Base-by-base conservation (phyloP, 148 eudicot species). In the Linanthus parryae region DNA sequence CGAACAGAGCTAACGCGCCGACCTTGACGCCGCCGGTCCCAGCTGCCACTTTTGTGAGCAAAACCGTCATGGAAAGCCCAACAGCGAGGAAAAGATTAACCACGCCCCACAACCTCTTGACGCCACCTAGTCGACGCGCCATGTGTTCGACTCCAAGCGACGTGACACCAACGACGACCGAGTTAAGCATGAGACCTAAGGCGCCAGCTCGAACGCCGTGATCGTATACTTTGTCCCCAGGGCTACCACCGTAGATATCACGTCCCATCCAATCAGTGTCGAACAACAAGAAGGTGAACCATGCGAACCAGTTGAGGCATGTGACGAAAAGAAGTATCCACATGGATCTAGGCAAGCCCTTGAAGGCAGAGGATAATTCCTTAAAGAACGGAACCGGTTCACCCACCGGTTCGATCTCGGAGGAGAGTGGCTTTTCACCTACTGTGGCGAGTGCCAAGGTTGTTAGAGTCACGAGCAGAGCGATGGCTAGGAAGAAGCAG, bases 191-290 rank as follows among this genome's bases (percentile, higher is more conserved):
- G 37, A 91, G 56, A 0, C 96, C 98, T 39, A 91, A 11, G 23
- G 98, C 63, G 1, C 98, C 98, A 0, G 72, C 66, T 7, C 79
- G 57, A 0, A 91, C 98, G 3, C 98, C 98, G 19, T 23, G 57
- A 26, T 54, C 75, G 42, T 81, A 77, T 4, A 63, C 66, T 9
- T 51, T 51, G 13, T 41, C 60, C 0, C 75, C 80, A 0, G 71
- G 76, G 4, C 13, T 33, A 1, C 87, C 87, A 0, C 87, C 87
- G 31, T 77, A 81, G 10, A 81, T 69, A 40, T 81, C 87, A 13
- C 42, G 52, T 0, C 85, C 87, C 80, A 81, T 71, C 87, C 87
- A 81, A 19, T 81, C 87, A 0, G 87, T 81, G 45, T 81, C 87
- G 58, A 63, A 76, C 9, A 77, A 22, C 5, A 76, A 21, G 56